Base-by-base conservation (phyloP, 352 stramenopile genomes). In the Pythium dissotocum region DNA sequence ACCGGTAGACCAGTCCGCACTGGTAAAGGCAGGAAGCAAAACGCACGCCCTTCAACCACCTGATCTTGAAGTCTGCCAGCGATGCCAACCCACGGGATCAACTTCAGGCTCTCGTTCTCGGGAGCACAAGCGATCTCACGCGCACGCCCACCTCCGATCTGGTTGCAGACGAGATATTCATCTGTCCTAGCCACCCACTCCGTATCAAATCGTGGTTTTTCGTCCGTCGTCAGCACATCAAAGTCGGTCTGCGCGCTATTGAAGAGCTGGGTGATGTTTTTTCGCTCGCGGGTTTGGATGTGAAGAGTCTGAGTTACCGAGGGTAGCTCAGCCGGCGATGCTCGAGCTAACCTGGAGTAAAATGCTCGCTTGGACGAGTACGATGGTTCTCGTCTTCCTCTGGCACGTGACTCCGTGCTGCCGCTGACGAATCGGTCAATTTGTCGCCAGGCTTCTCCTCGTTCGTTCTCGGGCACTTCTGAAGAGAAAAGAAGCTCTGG, bases 11-110 rank as follows among this genome's bases (percentile, higher is more conserved):
- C 87, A 10, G 92, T 91, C 61, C 83, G 82, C 21, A 97, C 90
- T 26, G 93, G 93, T 58, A 98, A 77, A n/a, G 93, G 93, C 16
- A 98, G 73, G 56, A 98, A 98, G 68, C 91, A 98, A 73, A 98
- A 98, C 28, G 93, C 93, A 6, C 83, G 76, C 6, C 85, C 87
- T 42, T 93, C 79, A 2, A 79, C 71, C 13, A 63, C 21, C 4
- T 71, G 40, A 53, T 71, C 71, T 52, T 83, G 73, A 59, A 97
- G 77, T n/a, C 87, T 76, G 51, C 81, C 78, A 9, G 92, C 92
- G 66, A 98, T 80, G 0, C 90, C 90, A 48, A 87, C 86, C 82
- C 88, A 97, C 13, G 92, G 91, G 65, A 98, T 94, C 21, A 97
- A 73, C 62, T 94, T 94, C 44, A 97, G 76, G 16, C 80, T 83